Evolutionary conservation across 441 rosid genomes (phyloP).

Genomic region (Populus hybrid): DNA sequence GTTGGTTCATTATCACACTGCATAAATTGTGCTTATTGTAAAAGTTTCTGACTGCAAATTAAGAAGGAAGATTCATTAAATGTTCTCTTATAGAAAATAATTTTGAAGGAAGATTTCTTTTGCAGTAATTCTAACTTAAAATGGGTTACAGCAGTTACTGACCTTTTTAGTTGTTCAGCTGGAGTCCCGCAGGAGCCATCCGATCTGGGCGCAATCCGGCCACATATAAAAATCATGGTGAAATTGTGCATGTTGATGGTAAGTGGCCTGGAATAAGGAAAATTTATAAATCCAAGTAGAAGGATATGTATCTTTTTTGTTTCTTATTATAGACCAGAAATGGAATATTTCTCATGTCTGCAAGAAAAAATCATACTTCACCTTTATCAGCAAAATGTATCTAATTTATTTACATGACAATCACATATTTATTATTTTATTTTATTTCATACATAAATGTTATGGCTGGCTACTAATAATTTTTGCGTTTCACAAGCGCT

Average conservation of each 20-base stretch:
- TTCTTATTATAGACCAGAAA: neutral
- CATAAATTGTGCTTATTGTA: neutral
- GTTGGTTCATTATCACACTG: neutral
- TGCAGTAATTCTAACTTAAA: neutral
- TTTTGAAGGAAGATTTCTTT: neutral
- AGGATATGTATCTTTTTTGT: neutral
- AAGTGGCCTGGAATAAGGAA: slow-evolving; percentile 17
- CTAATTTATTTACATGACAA: neutral
- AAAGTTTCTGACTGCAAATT: neutral
- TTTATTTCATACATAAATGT: neutral
- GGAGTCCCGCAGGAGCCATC: slow-evolving; percentile 98
- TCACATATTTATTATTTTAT: neutral
- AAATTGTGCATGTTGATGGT: slow-evolving; percentile 69
- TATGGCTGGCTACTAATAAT: neutral
- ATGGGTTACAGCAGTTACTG: slow-evolving; percentile 8
- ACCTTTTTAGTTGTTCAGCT: slow-evolving; percentile 44
- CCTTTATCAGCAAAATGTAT: neutral
- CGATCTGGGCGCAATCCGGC: slow-evolving; percentile 80
- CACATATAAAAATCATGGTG: slow-evolving; percentile 50
- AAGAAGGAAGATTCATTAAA: neutral
- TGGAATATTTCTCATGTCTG: neutral
- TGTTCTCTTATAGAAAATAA: neutral
- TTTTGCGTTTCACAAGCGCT: no score
- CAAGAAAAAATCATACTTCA: neutral
- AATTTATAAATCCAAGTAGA: neutral